Conservation (phyloP, 805 yeast genomes). For the Myxozyma sirexii region DNA sequence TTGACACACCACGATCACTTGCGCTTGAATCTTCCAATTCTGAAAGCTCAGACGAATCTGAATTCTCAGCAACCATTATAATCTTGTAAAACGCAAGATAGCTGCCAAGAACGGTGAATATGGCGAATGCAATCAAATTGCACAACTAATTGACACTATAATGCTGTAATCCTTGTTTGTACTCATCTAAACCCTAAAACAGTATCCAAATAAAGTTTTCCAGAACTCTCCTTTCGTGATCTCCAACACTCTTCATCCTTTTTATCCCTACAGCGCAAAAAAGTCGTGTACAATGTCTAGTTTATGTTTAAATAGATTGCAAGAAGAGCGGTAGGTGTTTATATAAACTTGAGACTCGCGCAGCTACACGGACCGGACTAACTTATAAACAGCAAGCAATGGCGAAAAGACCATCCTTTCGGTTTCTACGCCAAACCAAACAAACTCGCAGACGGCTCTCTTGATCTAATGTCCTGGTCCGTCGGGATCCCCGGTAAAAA, state of each 20-base stretch:
- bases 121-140: too few relatives aligned
- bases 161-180: too few relatives aligned
- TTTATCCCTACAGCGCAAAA: not conserved
- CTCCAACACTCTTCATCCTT: not conserved
- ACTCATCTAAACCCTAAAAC: too few relatives aligned
- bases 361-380: not conserved
- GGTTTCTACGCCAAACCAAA: slow-evolving; percentile 93
- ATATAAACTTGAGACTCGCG: not conserved
- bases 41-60: slow-evolving; percentile 28
- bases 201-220: too few relatives aligned
- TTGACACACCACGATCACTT: slow-evolving; percentile 1
- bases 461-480: slow-evolving; percentile 85
- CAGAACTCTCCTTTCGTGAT: too few relatives aligned
- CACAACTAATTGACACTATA: too few relatives aligned
- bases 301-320: slow-evolving; percentile 78
- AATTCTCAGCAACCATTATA: not conserved
- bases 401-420: slow-evolving; percentile 99
- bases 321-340: slow-evolving; percentile 70
- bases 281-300: slow-evolving; percentile 51
- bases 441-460: slow-evolving; percentile 76
- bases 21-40: slow-evolving; percentile 17
- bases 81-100: too few relatives aligned
- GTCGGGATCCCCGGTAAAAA: slow-evolving; percentile 96
- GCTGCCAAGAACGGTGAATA: too few relatives aligned
- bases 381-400: slow-evolving; percentile 66